Conservation (phyloP, 805 yeast species). For the Candida awuae region DNA sequence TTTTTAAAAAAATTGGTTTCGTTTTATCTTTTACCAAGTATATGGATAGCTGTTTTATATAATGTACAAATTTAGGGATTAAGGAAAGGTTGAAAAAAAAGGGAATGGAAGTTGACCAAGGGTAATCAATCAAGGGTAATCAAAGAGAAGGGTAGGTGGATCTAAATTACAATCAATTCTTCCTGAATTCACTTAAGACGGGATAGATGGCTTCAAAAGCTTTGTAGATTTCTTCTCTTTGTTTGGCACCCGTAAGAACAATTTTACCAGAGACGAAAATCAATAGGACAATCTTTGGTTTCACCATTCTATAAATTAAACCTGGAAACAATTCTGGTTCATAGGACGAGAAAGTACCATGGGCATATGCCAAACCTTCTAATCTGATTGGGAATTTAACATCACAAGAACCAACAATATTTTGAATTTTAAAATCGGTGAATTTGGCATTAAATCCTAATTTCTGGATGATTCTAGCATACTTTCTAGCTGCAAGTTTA, state of each 20-base stretch:
- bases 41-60: too few species aligned
- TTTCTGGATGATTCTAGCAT: constrained; percentile 96
- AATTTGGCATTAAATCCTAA: constrained; percentile 97
- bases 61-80: too few species aligned
- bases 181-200: constrained; percentile 95
- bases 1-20: too few species aligned
- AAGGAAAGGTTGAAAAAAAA: background rate
- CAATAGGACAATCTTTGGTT: constrained; percentile 92
- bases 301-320: constrained; percentile 97
- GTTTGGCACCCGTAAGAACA: constrained; percentile 97
- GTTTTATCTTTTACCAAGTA: too few species aligned
- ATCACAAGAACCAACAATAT: constrained; percentile 97
- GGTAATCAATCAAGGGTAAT: too few species aligned
- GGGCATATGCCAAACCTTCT: constrained; percentile 95
- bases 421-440: constrained; percentile 96
- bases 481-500: constrained; percentile 94
- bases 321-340: constrained; percentile 99
- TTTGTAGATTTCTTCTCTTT: constrained; percentile 95
- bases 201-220: constrained; percentile 98
- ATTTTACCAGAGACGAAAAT: constrained; percentile 96
- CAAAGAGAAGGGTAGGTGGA: too few species aligned
- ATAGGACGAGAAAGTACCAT: constrained; percentile 97
- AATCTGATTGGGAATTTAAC: constrained; percentile 95
- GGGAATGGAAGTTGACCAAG: too few species aligned
- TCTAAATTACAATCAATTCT: constrained; percentile 32